Conservation (phyloP, 352 stramenopile genomes). For the Globisporangium cederbergense region DNA sequence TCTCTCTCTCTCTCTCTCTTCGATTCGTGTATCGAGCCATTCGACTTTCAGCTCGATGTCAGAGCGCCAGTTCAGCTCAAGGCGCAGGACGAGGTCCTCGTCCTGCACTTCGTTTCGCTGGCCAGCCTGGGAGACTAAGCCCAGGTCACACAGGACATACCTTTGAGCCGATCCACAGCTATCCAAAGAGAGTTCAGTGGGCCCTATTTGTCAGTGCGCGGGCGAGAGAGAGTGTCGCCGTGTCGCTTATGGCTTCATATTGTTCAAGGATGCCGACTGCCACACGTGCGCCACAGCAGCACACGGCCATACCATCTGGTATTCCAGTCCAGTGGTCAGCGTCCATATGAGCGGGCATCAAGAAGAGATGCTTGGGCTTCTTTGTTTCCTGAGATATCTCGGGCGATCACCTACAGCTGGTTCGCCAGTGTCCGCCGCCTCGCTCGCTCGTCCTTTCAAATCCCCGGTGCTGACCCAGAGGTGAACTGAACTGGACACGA, state of each 20-base stretch:
- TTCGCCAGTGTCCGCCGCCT: conserved; percentile 7
- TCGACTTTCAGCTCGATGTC: too few species aligned
- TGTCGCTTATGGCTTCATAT: conserved; percentile 6
- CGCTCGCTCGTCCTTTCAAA: background rate
- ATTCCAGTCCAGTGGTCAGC: background rate
- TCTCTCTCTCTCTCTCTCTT: too few species aligned
- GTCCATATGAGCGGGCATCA: background rate
- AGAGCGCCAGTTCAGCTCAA: background rate
- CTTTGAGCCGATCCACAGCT: background rate
- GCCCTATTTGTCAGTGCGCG: too few species aligned
- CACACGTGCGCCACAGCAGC: background rate
- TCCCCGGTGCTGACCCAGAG: conserved; percentile 1
- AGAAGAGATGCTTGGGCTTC: background rate
- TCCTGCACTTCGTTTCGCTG: too few species aligned
- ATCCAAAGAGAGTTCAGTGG: background rate
- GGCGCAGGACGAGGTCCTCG: too few species aligned
- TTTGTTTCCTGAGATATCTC: conserved; percentile 11
- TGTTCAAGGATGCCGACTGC: background rate
- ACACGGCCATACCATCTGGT: background rate
- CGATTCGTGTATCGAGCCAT: too few species aligned
- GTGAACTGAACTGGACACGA: conserved; percentile 9
- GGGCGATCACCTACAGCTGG: conserved; percentile 11
- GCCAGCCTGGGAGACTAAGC: too few species aligned
- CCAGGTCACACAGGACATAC: too few species aligned
- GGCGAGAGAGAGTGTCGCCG: background rate